Base-by-base conservation (phyloP, 2,329 filamentous ascomycete genomes). In the Didymella sp. region DNA sequence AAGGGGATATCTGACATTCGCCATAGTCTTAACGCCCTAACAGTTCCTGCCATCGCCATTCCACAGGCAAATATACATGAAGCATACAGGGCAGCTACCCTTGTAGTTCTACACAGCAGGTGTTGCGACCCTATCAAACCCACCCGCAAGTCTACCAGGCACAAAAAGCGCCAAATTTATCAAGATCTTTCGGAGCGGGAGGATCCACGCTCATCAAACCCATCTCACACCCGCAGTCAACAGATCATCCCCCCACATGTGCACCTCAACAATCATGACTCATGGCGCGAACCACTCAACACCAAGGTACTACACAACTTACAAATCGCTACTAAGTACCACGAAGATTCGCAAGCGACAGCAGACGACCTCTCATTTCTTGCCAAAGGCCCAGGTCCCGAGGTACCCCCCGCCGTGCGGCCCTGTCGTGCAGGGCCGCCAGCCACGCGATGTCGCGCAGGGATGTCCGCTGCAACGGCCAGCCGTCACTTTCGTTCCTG, bases 391-490 rank as follows among this genome's bases (percentile, higher is more conserved):
- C 38, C 41, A 30, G 25, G 30, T 52, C 52, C 59, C 44, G 37
- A 44, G 6, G 11, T n/a, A n/a, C 24, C 31, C 25, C 24, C 35
- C 35, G 19, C 17, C 35, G 25, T 27, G 25, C 25, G 35, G 11
- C 11, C 33, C 28, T 19, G 38, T 30, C 15, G 33, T 22, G 42
- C 31, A 40, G 35, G 17, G 21, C 37, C 21, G 37, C 35, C 24
- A 35, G 44, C 60, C 50, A 52, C 41, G 43, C 43, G 44, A 40
- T 45, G 52, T 27, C 31, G 31, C 48, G 57, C 60, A 60, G 56
- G 54, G 43, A 28, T 31, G 22, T 35, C 19, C 42, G 41, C 47
- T 57, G 57, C 25, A 42, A 27, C 31, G 31, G 4, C 6, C 30
- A 47, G 30, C 44, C 44, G 28, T 24, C 17, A 35, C 30, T 38